phyloP scores from a whole-genome alignment of 805 yeast species.

The Grigorovia jiainica region DNA sequence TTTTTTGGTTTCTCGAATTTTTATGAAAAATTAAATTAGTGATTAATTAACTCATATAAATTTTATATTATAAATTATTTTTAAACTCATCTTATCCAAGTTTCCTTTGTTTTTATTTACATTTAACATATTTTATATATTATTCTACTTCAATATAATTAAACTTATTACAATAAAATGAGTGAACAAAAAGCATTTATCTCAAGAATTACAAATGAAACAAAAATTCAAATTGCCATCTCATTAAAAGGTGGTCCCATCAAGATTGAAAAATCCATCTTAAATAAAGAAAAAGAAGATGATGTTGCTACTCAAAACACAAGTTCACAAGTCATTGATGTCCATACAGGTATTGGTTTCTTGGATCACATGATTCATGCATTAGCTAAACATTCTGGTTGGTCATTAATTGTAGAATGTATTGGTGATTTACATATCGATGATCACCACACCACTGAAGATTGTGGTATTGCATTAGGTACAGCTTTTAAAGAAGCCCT shows the following conservation, averaged over 20 bases:
- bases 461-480: conserved; percentile 88
- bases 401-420: conserved; percentile 86
- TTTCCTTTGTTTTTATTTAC: no score
- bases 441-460: conserved; percentile 96
- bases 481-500: conserved; percentile 80
- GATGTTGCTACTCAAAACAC: conserved; percentile 63
- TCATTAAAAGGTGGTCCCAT: conserved; percentile 81
- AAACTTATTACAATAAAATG: conserved; percentile 5
- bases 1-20: not conserved
- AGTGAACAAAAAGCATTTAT: conserved; percentile 29
- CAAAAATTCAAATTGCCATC: conserved; percentile 79
- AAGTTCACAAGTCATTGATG: conserved; percentile 59
- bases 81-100: no score
- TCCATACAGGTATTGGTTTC: conserved; percentile 91
- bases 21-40: no score
- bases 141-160: no score
- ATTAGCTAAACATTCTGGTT: conserved; percentile 90
- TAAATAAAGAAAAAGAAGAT: conserved; percentile 21
- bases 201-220: conserved; percentile 76
- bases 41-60: not conserved
- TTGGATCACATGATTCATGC: conserved; percentile 97
- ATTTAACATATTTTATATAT: no score
- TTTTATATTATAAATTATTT: no score
- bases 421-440: conserved; percentile 92
- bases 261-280: conserved; percentile 49